A percentile compares a stretch with the other conserved stretches of the same genome.
Conservation (phyloP, 805 yeast genomes). For the Cyberlindnera mrakii region DNA sequence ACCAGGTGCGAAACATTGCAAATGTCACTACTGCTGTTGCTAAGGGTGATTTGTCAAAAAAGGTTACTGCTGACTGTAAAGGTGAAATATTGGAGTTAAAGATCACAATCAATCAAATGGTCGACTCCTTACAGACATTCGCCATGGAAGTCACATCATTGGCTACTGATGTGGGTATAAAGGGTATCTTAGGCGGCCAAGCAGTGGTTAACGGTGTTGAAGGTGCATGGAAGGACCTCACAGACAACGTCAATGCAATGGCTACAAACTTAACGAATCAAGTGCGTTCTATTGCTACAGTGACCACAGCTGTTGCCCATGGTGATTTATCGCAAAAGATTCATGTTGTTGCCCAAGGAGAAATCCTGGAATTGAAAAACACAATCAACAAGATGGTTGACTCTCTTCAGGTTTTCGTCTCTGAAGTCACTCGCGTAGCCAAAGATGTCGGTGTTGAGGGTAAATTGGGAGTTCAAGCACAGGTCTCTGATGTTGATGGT, state of each 20-base stretch:
- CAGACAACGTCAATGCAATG: slow-evolving; percentile 89
- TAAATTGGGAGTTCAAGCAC: slow-evolving; percentile 87
- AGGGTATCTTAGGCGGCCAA: slow-evolving; percentile 87
- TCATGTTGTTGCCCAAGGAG: slow-evolving; percentile 87
- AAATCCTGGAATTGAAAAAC: slow-evolving; percentile 74
- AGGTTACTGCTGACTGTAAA: slow-evolving; percentile 84
- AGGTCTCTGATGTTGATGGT: slow-evolving; percentile 86
- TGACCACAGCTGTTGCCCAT: slow-evolving; percentile 90
- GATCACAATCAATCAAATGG: slow-evolving; percentile 87
- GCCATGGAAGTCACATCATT: slow-evolving; percentile 86
- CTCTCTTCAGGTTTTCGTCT: slow-evolving; percentile 78
- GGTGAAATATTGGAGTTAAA: slow-evolving; percentile 85
- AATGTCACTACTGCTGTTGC: slow-evolving; percentile 86
- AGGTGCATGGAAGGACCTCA: slow-evolving; percentile 88
- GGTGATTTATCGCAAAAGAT: slow-evolving; percentile 88
- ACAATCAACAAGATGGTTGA: slow-evolving; percentile 94
- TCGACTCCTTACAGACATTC: slow-evolving; percentile 81
- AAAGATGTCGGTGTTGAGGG: slow-evolving; percentile 93
- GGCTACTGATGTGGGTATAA: slow-evolving; percentile 90
- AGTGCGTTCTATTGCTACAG: slow-evolving; percentile 88
- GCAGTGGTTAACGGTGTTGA: slow-evolving; percentile 89
- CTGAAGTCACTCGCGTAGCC: slow-evolving; percentile 86
- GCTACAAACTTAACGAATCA: slow-evolving; percentile 87
- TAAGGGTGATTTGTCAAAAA: slow-evolving; percentile 79
- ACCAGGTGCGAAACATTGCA: slow-evolving; percentile 84